Conservation (phyloP, 169 alveolate species). For the Neospora caninum region DNA sequence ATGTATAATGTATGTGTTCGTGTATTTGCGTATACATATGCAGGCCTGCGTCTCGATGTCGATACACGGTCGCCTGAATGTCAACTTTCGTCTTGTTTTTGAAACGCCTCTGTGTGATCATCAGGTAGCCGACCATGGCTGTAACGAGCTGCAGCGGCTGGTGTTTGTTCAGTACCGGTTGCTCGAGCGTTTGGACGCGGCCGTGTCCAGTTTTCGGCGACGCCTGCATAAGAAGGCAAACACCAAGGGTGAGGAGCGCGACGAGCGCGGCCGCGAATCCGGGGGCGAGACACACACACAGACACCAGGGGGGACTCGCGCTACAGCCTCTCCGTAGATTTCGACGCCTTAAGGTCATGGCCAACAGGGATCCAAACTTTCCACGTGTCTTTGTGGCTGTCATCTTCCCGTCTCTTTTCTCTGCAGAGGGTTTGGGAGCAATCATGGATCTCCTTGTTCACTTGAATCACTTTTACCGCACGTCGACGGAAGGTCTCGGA, state of each 20-base stretch:
- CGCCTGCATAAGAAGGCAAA: constrained; percentile 18
- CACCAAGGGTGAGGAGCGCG: not conserved
- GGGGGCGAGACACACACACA: too few species aligned
- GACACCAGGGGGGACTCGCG: too few species aligned
- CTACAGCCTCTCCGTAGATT: too few species aligned
- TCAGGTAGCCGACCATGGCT: constrained; percentile 53
- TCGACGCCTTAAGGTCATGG: too few species aligned
- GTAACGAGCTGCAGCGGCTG: constrained; percentile 23
- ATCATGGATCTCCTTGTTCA: constrained; percentile 35
- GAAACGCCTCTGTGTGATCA: too few species aligned
- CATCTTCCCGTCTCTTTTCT: not conserved
- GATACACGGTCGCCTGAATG: too few species aligned
- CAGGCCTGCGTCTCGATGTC: too few species aligned
- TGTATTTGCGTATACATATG: too few species aligned
- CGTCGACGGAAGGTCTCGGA: not conserved
- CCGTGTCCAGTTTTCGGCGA: constrained; percentile 25
- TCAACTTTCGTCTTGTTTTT: too few species aligned
- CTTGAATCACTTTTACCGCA: not conserved
- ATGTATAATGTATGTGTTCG: too few species aligned
- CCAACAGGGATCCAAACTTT: too few species aligned
- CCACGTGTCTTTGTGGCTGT: not conserved
- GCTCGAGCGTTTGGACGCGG: constrained; percentile 55
- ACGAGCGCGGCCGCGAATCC: too few species aligned
- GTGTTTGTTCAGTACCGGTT: constrained; percentile 50
- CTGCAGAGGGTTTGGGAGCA: constrained; percentile 22